Percentiles rank a stretch among this genome's conserved stretches.
Conservation (phyloP, 2,329 filamentous ascomycete genomes). For the Talaromyces piceae region DNA sequence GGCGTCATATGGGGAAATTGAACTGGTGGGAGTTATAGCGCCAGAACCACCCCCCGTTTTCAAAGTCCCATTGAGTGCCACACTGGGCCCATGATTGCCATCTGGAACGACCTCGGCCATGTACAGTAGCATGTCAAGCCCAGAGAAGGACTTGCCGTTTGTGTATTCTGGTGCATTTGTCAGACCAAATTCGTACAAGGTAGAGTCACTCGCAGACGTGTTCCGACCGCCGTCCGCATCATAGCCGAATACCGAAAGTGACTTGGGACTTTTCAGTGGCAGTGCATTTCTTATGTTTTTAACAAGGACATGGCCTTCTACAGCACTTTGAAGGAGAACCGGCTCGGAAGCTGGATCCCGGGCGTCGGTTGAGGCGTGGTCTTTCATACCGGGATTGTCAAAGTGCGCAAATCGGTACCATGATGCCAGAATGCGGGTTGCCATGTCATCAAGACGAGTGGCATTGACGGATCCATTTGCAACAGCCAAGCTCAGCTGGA, state of each 20-base stretch:
- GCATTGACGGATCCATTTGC: conserved; percentile 53
- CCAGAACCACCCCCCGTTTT: conserved; percentile 45
- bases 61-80: conserved; percentile 47
- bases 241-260: conserved; percentile 57
- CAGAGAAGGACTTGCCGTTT: not conserved
- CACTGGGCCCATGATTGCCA: conserved; percentile 41
- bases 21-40: conserved; percentile 40
- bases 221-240: conserved; percentile 38
- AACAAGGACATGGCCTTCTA: conserved; percentile 42
- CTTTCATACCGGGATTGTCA: conserved; percentile 1
- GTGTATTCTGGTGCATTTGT: not conserved
- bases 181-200: conserved; percentile 22
- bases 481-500: conserved; percentile 48
- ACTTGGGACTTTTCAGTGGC: conserved; percentile 44
- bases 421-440: conserved; percentile 27
- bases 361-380: conserved; percentile 14
- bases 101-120: conserved; percentile 1
- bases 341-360: conserved; percentile 5
- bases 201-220: conserved; percentile 27
- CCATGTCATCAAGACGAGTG: conserved; percentile 56
- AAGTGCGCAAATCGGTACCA: conserved; percentile 9
- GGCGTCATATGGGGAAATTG: conserved; percentile 50
- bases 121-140: not conserved
- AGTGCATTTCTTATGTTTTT: conserved; percentile 53
- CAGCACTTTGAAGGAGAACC: not conserved